phyloP scores from a whole-genome alignment of 2,329 filamentous ascomycete genomes.

The Nemania serpens region DNA sequence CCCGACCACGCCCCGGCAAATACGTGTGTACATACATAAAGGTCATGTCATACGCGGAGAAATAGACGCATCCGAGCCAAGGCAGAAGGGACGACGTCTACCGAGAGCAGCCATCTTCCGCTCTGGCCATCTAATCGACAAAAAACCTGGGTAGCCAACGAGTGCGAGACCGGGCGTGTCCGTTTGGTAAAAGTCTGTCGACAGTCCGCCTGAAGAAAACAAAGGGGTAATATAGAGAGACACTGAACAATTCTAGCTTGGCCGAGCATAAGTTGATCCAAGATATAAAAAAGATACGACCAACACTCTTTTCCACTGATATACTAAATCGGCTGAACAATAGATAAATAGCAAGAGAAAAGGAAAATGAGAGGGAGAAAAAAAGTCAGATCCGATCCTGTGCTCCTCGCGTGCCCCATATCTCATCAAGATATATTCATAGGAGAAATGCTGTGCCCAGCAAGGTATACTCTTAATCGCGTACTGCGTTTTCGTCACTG shows the following conservation, averaged over 20 bases:
- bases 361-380: constrained; percentile 9
- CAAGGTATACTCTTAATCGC: constrained; percentile 30
- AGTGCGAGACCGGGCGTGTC: background rate
- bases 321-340: constrained; percentile 11
- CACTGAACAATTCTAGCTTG: constrained; percentile 19
- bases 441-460: constrained; percentile 11
- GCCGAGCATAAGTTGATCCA: constrained; percentile 14
- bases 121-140: background rate
- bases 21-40: constrained; percentile 24
- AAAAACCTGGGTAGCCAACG: background rate
- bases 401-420: constrained; percentile 29
- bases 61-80: constrained; percentile 12
- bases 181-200: background rate
- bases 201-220: constrained; percentile 7
- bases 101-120: background rate
- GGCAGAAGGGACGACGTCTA: background rate
- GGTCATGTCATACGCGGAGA: constrained; percentile 8
- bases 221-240: constrained; percentile 17
- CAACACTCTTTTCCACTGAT: background rate
- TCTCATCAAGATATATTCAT: constrained; percentile 31
- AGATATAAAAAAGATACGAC: constrained; percentile 14
- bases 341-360: constrained; percentile 23
- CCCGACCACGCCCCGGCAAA: constrained; percentile 1
- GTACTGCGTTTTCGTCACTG: constrained; percentile 41
- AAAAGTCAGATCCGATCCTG: constrained; percentile 20